Evolutionary conservation across 257 asterid species (phyloP), one percentile per base, ranked within the genome.

Genomic region (Verbena officinalis): DNA sequence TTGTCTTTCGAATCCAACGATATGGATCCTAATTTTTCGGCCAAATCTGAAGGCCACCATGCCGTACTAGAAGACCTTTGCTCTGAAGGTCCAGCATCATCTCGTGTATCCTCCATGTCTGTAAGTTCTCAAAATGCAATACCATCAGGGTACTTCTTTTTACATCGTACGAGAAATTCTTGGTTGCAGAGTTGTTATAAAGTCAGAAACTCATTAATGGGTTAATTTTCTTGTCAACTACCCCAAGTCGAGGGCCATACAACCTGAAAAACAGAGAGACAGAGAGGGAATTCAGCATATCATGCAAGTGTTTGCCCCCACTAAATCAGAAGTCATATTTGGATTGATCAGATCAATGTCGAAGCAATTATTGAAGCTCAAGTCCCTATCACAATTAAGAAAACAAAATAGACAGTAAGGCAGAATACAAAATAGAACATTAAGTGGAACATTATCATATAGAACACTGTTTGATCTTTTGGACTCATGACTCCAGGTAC

Each of bases 1-100:
- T 80, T 85, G 64, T 79, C 84, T 64, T 72, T 78, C 19, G 89
- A 67, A 40, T 75, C 86, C 77, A 92, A 66, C 62, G 95, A 83
- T 74, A 89, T 76, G 64, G 98, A 89, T 80, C 87, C 95, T 74
- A 89, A 79, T 43, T 75, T 82, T 60, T 82, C 89, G 50, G 79
- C 78, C 61, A 86, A 84, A 71, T 92, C 92, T 55, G 87, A 74
- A 49, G 90, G 77, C 91, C 95, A 83, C 92, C 95, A 83, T 43
- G 80, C 59, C 70, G 84, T 74, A 77, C 75, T 75, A 40, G 81
- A 66, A 70, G 87, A 77, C 77, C 84, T 83, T 77, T 77, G 90
- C 73, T 82, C 93, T 39, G 80, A 44, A 60, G 81, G 80, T 49
- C 78, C 93, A 64, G 77, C 77, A 64, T 78, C 87, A 71, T 83